phyloP scores from a whole-genome alignment of 768 basidiomycete species.

The Pleurotus giganteus region DNA sequence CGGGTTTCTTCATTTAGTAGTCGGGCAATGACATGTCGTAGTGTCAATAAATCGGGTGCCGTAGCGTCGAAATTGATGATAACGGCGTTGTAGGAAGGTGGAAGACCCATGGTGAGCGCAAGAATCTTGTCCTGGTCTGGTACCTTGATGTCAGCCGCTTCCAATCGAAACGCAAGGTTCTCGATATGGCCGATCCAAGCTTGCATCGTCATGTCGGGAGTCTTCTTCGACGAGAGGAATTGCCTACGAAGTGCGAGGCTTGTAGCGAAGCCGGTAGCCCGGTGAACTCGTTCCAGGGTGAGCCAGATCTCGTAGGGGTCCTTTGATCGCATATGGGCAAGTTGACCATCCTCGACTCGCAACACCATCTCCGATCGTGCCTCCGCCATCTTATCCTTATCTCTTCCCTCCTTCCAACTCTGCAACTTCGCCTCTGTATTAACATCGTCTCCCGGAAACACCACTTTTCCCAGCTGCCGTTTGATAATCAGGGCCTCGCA shows the following conservation, averaged over 20 bases:
- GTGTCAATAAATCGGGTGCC: constrained; percentile 19
- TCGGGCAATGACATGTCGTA: constrained; percentile 24
- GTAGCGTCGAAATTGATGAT: constrained; percentile 28
- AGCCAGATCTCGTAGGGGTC: constrained; percentile 25
- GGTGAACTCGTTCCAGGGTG: constrained; percentile 19
- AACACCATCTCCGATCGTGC: constrained; percentile 24
- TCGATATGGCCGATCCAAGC: constrained; percentile 23
- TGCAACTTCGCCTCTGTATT: constrained; percentile 4
- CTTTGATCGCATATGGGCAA: constrained; percentile 20
- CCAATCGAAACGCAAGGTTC: constrained; percentile 17
- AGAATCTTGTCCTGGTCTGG: constrained; percentile 24
- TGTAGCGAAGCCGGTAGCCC: constrained; percentile 22
- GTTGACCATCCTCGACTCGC: constrained; percentile 22
- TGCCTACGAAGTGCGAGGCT: constrained; percentile 17
- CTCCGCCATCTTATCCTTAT: constrained; percentile 20
- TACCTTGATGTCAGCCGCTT: constrained; percentile 19
- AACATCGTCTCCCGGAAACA: not conserved
- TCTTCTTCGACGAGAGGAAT: constrained; percentile 24
- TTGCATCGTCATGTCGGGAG: constrained; percentile 18
- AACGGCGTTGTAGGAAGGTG: constrained; percentile 21
- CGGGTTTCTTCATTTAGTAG: constrained; percentile 30
- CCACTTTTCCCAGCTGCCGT: constrained; percentile 14
- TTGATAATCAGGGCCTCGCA: constrained; percentile 21
- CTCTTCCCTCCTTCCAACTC: constrained; percentile 9
- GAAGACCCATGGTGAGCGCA: constrained; percentile 25